Evolutionary conservation across 2,329 filamentous ascomycete genomes (phyloP), one percentile per base, ranked within the genome.

Genomic region (Paraconiothyrium sp.): DNA sequence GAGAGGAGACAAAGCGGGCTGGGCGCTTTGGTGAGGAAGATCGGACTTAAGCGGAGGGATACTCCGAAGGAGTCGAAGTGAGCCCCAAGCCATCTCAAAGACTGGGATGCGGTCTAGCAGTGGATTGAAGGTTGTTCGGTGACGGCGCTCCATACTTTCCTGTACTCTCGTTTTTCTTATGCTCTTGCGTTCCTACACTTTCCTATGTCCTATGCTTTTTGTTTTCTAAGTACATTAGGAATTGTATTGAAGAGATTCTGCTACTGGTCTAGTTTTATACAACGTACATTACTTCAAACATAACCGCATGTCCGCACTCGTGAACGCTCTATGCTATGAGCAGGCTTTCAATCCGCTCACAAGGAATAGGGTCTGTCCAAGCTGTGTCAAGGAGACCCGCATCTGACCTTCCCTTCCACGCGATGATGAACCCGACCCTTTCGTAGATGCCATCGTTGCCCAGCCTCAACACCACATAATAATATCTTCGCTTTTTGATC

Each of bases 11-110:
- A 71, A 56, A 66, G 58, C 57, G 60, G 59, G n/a, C 54, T 68
- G 30, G 62, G 56, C 32, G 54, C 39, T 16, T 54, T 68, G 11
- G 60, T 58, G 22, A 67, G 60, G 54, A 67, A 54, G 60, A 59
- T 66, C 13, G 68, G 72, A 22, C 60, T 72, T 27, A 70, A 62
- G 64, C 67, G 57, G 60, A 70, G 64, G 59, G 64, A 67, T 22
- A 66, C 46, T 32, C 22, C 43, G 3, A 69, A 61, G 54, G 47
- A 49, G 35, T 4, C 20, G 16, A 56, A 56, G 34, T 44, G 32
- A 39, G 30, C 27, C 27, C 27, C 4, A 30, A 30, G 27, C 27
- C 27, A 1, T 6, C 27, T 30, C 27, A 30, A 30, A 30, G 27
- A 30, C 27, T 30, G 27, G 6, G 4, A 30, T 30, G 4, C 4